A percentile compares a stretch with the other conserved stretches of the same genome.
Evolutionary conservation across 495 filamentous ascomycete species (phyloP).

Genomic region (Trichoderma reesei): DNA sequence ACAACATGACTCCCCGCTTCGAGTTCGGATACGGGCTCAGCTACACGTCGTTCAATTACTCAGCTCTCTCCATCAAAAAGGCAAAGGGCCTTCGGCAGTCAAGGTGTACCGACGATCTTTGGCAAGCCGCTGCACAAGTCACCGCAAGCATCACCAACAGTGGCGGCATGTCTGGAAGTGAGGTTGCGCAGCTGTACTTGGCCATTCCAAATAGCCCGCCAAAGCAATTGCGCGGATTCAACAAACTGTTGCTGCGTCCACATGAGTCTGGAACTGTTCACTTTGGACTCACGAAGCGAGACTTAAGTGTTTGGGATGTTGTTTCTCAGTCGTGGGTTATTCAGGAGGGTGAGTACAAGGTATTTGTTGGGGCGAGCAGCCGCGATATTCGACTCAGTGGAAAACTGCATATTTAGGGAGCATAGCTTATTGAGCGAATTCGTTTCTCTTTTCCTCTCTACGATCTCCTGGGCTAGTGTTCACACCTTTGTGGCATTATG

Average conservation of each 20-base stretch:
- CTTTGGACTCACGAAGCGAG: conserved; percentile 52
- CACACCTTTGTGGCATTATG: too few relatives aligned
- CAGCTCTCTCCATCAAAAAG: conserved; percentile 28
- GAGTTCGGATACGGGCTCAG: conserved; percentile 66
- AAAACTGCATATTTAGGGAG: conserved; percentile 2
- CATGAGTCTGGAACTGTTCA: conserved; percentile 34
- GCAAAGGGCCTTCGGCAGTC: conserved; percentile 15
- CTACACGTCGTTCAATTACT: conserved; percentile 55
- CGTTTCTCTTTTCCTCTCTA: too few relatives aligned
- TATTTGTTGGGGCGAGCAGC: conserved; percentile 54
- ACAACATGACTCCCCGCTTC: conserved; percentile 54
- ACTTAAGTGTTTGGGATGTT: conserved; percentile 59
- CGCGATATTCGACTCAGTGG: conserved; percentile 51
- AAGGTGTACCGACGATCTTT: conserved; percentile 28
- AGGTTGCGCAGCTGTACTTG: conserved; percentile 59
- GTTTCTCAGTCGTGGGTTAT: conserved; percentile 50
- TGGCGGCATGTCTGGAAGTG: conserved; percentile 38
- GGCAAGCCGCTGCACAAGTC: conserved; percentile 46
- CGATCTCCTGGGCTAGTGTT: too few relatives aligned
- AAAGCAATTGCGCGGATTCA: conserved; percentile 56
- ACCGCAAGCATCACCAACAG: conserved; percentile 47
- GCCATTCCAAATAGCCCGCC: conserved; percentile 42
- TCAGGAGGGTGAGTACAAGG: conserved; percentile 33
- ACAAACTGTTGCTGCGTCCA: conserved; percentile 42
- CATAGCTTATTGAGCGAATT: too few relatives aligned